Conservation (phyloP, 2,329 filamentous ascomycete species). For the Phyllosticta citrichinensis region DNA sequence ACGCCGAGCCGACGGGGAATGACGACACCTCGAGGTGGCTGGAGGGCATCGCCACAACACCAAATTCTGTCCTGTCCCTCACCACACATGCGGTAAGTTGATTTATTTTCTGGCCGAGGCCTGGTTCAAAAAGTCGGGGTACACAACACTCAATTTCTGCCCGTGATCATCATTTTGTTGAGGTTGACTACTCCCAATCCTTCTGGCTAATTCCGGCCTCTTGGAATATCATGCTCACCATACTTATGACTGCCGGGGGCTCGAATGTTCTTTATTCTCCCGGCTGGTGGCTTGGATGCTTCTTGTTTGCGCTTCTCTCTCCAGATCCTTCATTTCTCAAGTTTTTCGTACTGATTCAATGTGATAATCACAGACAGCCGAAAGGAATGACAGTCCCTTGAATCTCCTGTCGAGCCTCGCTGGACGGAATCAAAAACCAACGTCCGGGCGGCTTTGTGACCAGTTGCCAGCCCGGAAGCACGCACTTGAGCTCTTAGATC, state of each 20-base stretch:
- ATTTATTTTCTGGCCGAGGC: too few relatives aligned
- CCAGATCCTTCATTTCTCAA: background rate
- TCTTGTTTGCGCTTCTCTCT: too few relatives aligned
- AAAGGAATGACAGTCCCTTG: background rate
- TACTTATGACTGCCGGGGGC: too few relatives aligned
- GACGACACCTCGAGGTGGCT: background rate
- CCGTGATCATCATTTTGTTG: too few relatives aligned
- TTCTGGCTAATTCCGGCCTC: too few relatives aligned
- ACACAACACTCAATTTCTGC: too few relatives aligned
- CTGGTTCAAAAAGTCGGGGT: too few relatives aligned
- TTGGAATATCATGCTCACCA: too few relatives aligned
- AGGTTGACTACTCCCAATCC: too few relatives aligned
- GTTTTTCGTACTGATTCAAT: background rate
- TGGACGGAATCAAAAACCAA: background rate
- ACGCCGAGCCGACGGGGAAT: background rate
- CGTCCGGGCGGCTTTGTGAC: background rate
- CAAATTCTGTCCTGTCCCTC: background rate
- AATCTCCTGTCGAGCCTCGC: background rate
- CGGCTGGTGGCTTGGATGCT: too few relatives aligned
- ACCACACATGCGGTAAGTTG: background rate
- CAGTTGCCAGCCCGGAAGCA: background rate
- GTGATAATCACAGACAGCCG: background rate
- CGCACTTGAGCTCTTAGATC: background rate
- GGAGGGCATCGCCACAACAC: background rate
- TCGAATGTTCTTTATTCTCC: too few relatives aligned